phyloP scores from a whole-genome alignment of 805 yeast genomes.

The Barnettozyma pratensis region DNA sequence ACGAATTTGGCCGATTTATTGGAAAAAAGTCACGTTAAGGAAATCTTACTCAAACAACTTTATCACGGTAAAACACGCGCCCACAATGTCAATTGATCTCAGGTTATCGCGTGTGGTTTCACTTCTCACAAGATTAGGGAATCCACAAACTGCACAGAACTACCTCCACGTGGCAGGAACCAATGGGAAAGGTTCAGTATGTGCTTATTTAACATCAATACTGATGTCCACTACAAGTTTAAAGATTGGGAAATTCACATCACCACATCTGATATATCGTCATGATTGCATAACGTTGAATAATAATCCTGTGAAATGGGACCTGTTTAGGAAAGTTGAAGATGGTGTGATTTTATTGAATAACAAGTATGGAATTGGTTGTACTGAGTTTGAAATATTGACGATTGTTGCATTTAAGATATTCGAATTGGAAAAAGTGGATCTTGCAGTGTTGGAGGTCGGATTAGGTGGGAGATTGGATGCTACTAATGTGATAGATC shows the following conservation, averaged over 20 bases:
- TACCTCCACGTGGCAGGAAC: slow-evolving; percentile 95
- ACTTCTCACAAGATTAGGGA: slow-evolving; percentile 49
- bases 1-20: too few relatives aligned
- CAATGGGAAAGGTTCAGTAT: slow-evolving; percentile 92
- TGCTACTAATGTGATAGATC: slow-evolving; percentile 72
- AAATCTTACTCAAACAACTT: too few relatives aligned
- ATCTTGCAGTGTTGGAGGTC: slow-evolving; percentile 84
- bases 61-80: not conserved
- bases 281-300: slow-evolving; percentile 74
- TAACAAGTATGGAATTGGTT: slow-evolving; percentile 40
- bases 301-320: slow-evolving; percentile 45
- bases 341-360: slow-evolving; percentile 38
- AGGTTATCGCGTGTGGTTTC: slow-evolving; percentile 48
- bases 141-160: slow-evolving; percentile 60
- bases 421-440: slow-evolving; percentile 54
- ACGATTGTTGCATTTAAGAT: slow-evolving; percentile 83
- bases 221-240: slow-evolving; percentile 41
- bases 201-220: slow-evolving; percentile 71
- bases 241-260: slow-evolving; percentile 74
- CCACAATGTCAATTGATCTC: slow-evolving; percentile 40
- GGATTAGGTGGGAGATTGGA: slow-evolving; percentile 90
- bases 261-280: slow-evolving; percentile 75
- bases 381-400: slow-evolving; percentile 84
- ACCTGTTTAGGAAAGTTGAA: slow-evolving; percentile 42
- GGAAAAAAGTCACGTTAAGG: too few relatives aligned